Conservation (phyloP, 2,329 filamentous ascomycete genomes). For the Daldinia eschscholtzii region DNA sequence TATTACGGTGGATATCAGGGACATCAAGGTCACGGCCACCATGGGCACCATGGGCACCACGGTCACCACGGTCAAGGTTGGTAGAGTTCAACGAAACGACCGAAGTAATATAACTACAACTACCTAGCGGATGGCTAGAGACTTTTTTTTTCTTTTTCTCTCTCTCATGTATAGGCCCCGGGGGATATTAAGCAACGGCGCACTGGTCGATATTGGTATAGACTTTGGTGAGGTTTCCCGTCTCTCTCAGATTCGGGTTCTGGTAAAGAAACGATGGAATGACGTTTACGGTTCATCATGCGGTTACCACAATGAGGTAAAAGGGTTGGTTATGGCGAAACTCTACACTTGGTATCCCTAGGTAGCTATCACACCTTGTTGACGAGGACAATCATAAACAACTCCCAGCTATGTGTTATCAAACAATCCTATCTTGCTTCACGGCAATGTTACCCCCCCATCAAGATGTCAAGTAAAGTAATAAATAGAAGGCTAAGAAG, state of each 20-base stretch:
- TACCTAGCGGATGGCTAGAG: neutral
- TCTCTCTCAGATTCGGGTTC: neutral
- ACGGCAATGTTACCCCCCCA: too few relatives aligned
- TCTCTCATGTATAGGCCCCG: neutral
- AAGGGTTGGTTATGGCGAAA: neutral
- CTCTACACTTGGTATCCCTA: neutral
- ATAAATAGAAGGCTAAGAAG: too few relatives aligned
- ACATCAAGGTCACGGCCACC: conserved; percentile 24
- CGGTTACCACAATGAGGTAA: neutral
- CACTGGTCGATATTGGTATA: neutral
- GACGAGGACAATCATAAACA: neutral
- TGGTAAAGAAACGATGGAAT: conserved; percentile 5
- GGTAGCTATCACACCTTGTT: neutral
- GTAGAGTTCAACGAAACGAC: conserved; percentile 7
- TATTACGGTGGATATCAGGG: conserved; percentile 30
- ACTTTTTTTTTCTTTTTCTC: neutral
- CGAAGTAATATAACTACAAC: neutral
- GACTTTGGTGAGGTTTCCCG: conserved; percentile 1
- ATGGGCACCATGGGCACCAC: conserved; percentile 32
- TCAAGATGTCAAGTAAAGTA: too few relatives aligned
- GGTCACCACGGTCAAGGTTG: conserved; percentile 33
- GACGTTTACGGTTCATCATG: conserved; percentile 2
- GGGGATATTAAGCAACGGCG: neutral
- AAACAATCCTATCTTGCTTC: too few relatives aligned
- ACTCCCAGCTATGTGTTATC: neutral